A percentile compares a stretch with the other conserved stretches of the same genome.
phyloP scores from a whole-genome alignment of 495 filamentous ascomycete species.

The Penicillium bovifimosum region DNA sequence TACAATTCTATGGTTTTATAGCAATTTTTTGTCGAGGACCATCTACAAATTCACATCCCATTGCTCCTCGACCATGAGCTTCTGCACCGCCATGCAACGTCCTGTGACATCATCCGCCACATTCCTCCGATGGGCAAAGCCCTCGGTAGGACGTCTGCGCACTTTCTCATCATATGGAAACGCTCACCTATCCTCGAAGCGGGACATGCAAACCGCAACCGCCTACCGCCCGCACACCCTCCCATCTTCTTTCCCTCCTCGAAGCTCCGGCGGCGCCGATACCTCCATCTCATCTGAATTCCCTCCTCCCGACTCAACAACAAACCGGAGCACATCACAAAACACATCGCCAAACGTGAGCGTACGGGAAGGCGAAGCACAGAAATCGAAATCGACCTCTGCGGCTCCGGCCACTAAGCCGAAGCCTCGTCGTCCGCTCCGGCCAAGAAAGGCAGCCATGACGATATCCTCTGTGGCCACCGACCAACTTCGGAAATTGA shows the following conservation, averaged over 20 bases:
- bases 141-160: conserved; percentile 44
- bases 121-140: conserved; percentile 46
- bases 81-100: conserved; percentile 30
- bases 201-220: conserved; percentile 66
- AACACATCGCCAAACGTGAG: conserved; percentile 25
- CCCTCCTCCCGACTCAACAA: conserved; percentile 20
- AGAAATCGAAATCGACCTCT: conserved; percentile 46
- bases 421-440: conserved; percentile 58
- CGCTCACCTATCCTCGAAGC: conserved; percentile 51
- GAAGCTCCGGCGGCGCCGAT: conserved; percentile 59
- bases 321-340: conserved; percentile 19
- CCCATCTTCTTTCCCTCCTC: conserved; percentile 56
- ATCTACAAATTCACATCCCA: conserved; percentile 10
- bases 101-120: conserved; percentile 53
- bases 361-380: conserved; percentile 59
- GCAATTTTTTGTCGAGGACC: not conserved
- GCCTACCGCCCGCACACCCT: conserved; percentile 73
- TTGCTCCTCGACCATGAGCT: conserved; percentile 31
- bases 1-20: conserved; percentile 13
- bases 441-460: conserved; percentile 86
- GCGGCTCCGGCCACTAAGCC: conserved; percentile 29
- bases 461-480: conserved; percentile 74
- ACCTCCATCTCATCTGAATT: conserved; percentile 60
- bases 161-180: conserved; percentile 60
- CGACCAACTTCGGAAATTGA: conserved; percentile 64